phyloP scores from a whole-genome alignment of 345 rosid genomes.

The Microcos paniculata region DNA sequence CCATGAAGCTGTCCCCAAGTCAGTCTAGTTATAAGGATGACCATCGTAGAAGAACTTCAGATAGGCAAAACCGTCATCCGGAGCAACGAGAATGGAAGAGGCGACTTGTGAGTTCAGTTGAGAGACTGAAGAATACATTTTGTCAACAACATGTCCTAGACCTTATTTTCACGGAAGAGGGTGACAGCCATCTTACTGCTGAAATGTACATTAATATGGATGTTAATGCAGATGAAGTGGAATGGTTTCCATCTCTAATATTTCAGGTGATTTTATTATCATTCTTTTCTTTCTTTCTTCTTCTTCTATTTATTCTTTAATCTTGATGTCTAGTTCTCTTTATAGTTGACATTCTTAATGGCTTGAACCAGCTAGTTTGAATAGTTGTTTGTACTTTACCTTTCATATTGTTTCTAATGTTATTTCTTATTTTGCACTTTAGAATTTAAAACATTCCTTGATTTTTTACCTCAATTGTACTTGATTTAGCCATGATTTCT shows the following conservation, averaged over 20 bases:
- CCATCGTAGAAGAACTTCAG: constrained; percentile 60
- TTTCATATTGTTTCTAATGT: not conserved
- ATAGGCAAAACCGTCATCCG: constrained; percentile 94
- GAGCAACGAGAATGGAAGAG: constrained; percentile 99
- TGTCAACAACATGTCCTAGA: constrained; percentile 98
- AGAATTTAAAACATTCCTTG: not conserved
- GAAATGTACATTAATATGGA: constrained; percentile 90
- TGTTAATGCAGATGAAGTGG: constrained; percentile 67
- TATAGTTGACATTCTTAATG: not conserved
- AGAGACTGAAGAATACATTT: constrained; percentile 83
- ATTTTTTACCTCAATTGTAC: not conserved
- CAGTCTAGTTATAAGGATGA: constrained; percentile 68
- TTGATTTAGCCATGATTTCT: too few species aligned
- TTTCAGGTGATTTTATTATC: constrained; percentile 66
- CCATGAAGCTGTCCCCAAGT: constrained; percentile 79
- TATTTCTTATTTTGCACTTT: not conserved
- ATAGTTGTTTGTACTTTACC: not conserved
- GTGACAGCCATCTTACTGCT: constrained; percentile 88
- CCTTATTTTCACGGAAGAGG: constrained; percentile 96
- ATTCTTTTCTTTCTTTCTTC: not conserved
- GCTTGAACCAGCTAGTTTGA: not conserved
- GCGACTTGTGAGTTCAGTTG: constrained; percentile 81
- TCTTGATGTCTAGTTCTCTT: not conserved
- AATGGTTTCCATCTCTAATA: constrained; percentile 86
- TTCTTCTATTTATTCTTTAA: not conserved